Base-by-base conservation (phyloP, 2,329 filamentous ascomycete species). In the Neospermospora avenae region DNA sequence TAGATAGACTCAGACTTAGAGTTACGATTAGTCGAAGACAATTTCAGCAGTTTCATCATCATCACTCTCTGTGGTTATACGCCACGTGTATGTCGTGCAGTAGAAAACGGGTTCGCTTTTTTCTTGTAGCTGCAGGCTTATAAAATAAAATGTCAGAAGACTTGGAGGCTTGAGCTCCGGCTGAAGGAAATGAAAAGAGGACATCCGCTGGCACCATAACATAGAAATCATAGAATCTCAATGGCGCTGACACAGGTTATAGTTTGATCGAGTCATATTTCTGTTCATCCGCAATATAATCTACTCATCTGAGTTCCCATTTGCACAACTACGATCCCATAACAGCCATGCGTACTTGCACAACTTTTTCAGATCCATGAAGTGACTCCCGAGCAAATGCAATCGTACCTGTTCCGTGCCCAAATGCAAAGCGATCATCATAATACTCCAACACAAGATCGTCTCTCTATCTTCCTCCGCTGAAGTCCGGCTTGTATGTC, bases 401-500 rank as follows among this genome's bases (percentile, higher is more conserved):
- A 55, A 13, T 37, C 20, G 42, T 49, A 55, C 51, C 57, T 39
- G 13, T 31, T 14, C 18, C 31, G 11, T 42, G n/a, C 20, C 22
- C 46, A 31, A 31, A 49, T 46, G 41, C 51, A 53, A 18, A 49
- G 18, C 41, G 42, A 39, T 37, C 51, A 42, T 45, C 20, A 37
- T 54, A 24, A 18, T 41, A 24, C 13, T 39, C 11, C 11, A 44
- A 35, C 10, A 10, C 53, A 7, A 31, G 28, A 8, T n/a, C 41
- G 14, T 28, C 28, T 59, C 18, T 28, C 28, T 59, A 62, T 54
- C 60, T 55, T 28, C 56, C 56, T 28, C 18, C 63, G 63, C 79
- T 77, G 69, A 82, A 89, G 54, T 87, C 85, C 5, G 86, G 83
- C 73, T 85, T 84, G 68, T 81, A 89, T 7, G 80, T 79, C 69